phyloP scores from a whole-genome alignment of 805 yeast genomes.

The Vanderwaltozyma verrucispora region DNA sequence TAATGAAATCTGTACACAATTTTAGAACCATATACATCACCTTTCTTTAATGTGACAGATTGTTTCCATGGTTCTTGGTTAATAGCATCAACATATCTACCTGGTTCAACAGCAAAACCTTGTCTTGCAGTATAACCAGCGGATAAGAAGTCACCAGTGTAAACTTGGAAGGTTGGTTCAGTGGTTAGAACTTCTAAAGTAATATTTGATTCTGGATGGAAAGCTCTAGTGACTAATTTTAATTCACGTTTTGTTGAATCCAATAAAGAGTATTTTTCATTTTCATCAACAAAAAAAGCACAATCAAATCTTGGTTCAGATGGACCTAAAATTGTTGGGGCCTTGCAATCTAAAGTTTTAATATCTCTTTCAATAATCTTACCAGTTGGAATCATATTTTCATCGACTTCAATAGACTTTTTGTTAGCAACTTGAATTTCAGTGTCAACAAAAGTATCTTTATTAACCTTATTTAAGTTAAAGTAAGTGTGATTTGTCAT shows the following conservation, averaged over 20 bases:
- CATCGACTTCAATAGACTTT: slow-evolving; percentile 35
- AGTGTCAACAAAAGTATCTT: slow-evolving; percentile 30
- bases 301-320: slow-evolving; percentile 34
- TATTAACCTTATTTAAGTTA: slow-evolving; percentile 33
- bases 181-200: slow-evolving; percentile 40
- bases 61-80: slow-evolving; percentile 36
- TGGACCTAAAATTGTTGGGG: slow-evolving; percentile 22
- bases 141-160: slow-evolving; percentile 46
- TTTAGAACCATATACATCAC: slow-evolving; percentile 43
- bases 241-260: slow-evolving; percentile 38
- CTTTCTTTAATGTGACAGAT: slow-evolving; percentile 40
- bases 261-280: slow-evolving; percentile 7
- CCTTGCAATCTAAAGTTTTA: slow-evolving; percentile 18
- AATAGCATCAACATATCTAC: slow-evolving; percentile 47
- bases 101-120: slow-evolving; percentile 57
- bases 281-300: slow-evolving; percentile 34
- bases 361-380: slow-evolving; percentile 21
- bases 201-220: slow-evolving; percentile 35
- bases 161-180: slow-evolving; percentile 58
- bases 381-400: slow-evolving; percentile 37
- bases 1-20: slow-evolving; percentile 20
- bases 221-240: slow-evolving; percentile 33
- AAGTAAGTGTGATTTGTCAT: slow-evolving; percentile 58
- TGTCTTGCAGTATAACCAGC: slow-evolving; percentile 31
- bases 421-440: slow-evolving; percentile 31